Percentiles rank a stretch among this genome's conserved stretches.
These are phyloP conservation scores for Samsoniella hepiali DNA, from an alignment of 2,329 filamentous ascomycete species.

Conservation along the genomic window DNA sequence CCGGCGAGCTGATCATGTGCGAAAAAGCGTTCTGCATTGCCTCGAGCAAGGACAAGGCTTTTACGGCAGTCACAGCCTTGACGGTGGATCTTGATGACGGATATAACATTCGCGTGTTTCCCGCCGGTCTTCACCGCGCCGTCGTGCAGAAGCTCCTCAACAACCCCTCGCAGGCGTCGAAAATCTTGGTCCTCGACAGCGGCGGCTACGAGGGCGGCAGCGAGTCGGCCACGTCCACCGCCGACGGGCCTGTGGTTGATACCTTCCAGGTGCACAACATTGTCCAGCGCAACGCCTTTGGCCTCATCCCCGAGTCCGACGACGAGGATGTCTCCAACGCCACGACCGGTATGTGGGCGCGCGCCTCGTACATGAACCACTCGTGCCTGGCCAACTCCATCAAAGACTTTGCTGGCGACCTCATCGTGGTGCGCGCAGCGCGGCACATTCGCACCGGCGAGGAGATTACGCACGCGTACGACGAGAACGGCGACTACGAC, in stretches of 20 bases:
- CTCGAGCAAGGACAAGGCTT: constrained; percentile 29
- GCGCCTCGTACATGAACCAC: constrained; percentile 42
- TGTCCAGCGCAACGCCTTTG: constrained; percentile 33
- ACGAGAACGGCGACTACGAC: constrained; percentile 28
- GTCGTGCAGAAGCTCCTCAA: constrained; percentile 27
- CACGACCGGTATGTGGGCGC: constrained; percentile 38
- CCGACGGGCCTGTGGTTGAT: constrained; percentile 27
- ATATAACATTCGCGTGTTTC: constrained; percentile 28
- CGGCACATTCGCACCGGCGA: constrained; percentile 31
- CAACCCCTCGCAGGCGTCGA: constrained; percentile 27
- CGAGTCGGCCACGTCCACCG: constrained; percentile 23
- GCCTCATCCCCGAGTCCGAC: constrained; percentile 27
- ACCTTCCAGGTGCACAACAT: constrained; percentile 34
- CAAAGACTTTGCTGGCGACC: constrained; percentile 38
- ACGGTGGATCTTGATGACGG: constrained; percentile 33
- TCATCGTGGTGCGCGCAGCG: constrained; percentile 37
- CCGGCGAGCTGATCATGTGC: constrained; percentile 32
- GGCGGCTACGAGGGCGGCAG: constrained; percentile 29
- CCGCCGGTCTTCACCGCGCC: constrained; percentile 30
- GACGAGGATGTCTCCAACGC: constrained; percentile 31
- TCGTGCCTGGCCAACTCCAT: constrained; percentile 36
- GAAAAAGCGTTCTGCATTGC: constrained; percentile 35
- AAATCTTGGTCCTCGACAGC: constrained; percentile 25
- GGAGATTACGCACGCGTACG: constrained; percentile 35
- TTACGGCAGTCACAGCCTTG: constrained; percentile 29